phyloP scores from a whole-genome alignment of 2,329 filamentous ascomycete species.

The Pestalotiopsis fici region DNA sequence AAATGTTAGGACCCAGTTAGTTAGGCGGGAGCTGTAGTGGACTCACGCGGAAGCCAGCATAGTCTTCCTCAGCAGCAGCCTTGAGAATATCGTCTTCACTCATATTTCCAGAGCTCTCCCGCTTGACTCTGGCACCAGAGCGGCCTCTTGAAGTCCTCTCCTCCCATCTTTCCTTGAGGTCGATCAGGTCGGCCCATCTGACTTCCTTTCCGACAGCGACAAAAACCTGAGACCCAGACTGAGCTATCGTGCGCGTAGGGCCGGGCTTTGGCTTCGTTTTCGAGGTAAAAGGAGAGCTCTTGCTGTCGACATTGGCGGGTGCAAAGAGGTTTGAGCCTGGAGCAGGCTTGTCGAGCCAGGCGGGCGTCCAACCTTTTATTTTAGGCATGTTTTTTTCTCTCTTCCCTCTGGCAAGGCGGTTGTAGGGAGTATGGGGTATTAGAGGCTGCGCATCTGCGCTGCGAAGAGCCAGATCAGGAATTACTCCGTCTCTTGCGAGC shows the following conservation, averaged over 20 bases:
- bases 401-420: slow-evolving; percentile 19
- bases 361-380: slow-evolving; percentile 80
- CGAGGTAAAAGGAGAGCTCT: slow-evolving; percentile 34
- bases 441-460: slow-evolving; percentile 24
- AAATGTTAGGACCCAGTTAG: not conserved
- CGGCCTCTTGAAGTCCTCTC: slow-evolving; percentile 35
- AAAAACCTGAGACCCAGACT: slow-evolving; percentile 84
- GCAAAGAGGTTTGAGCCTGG: slow-evolving; percentile 80
- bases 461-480: slow-evolving; percentile 10
- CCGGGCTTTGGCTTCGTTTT: slow-evolving; percentile 41
- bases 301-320: slow-evolving; percentile 40
- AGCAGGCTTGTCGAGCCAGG: slow-evolving; percentile 80
- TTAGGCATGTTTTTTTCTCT: slow-evolving; percentile 70
- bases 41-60: slow-evolving; percentile 49
- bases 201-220: slow-evolving; percentile 87
- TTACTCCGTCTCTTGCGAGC: slow-evolving; percentile 8
- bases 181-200: slow-evolving; percentile 83
- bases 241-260: slow-evolving; percentile 71
- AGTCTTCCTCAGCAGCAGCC: slow-evolving; percentile 25
- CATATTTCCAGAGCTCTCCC: slow-evolving; percentile 43
- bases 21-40: slow-evolving; percentile 13
- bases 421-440: slow-evolving; percentile 14
- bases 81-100: slow-evolving; percentile 30
- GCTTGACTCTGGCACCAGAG: slow-evolving; percentile 44
- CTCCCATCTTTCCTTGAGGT: slow-evolving; percentile 68